A percentile compares a stretch with the other conserved stretches of the same genome.
These are phyloP conservation scores for Begonia fuchsioides DNA, from an alignment of 306 rosid species.

Conservation along the genomic window DNA sequence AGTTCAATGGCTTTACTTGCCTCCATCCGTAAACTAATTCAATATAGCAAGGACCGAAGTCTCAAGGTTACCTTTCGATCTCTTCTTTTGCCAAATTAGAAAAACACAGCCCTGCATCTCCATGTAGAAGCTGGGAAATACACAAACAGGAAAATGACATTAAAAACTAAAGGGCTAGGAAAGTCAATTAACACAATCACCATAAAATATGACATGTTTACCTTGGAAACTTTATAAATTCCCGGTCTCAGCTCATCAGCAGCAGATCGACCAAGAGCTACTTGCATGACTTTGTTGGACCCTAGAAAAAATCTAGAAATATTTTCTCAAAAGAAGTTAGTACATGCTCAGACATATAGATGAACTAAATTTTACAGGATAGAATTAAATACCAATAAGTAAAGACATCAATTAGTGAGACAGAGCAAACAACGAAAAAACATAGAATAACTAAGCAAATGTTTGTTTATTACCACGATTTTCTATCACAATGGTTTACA, in stretches of 20 bases:
- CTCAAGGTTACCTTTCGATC: conserved; percentile 46
- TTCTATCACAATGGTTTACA: too few relatives aligned
- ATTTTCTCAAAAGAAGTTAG: neutral
- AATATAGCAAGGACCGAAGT: neutral
- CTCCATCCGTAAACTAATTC: too few relatives aligned
- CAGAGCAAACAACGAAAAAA: too few relatives aligned
- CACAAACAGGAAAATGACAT: conserved; percentile 2
- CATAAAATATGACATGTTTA: conserved; percentile 4
- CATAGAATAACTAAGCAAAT: too few relatives aligned
- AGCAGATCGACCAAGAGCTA: conserved; percentile 62
- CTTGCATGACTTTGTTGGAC: conserved; percentile 93
- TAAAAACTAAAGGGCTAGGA: neutral
- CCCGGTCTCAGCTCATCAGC: conserved; percentile 50
- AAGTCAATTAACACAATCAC: neutral
- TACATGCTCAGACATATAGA: neutral
- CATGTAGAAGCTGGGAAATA: conserved; percentile 48
- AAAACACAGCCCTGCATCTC: conserved; percentile 70
- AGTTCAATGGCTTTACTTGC: too few relatives aligned
- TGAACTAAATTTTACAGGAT: neutral
- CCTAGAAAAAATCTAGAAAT: conserved; percentile 64
- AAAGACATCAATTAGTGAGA: too few relatives aligned
- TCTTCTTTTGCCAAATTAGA: conserved; percentile 72
- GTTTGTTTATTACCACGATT: too few relatives aligned
- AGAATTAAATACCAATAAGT: too few relatives aligned
- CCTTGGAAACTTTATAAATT: conserved; percentile 72